phyloP scores from a whole-genome alignment of 2,329 filamentous ascomycete genomes.

The Trichophyton equinum region DNA sequence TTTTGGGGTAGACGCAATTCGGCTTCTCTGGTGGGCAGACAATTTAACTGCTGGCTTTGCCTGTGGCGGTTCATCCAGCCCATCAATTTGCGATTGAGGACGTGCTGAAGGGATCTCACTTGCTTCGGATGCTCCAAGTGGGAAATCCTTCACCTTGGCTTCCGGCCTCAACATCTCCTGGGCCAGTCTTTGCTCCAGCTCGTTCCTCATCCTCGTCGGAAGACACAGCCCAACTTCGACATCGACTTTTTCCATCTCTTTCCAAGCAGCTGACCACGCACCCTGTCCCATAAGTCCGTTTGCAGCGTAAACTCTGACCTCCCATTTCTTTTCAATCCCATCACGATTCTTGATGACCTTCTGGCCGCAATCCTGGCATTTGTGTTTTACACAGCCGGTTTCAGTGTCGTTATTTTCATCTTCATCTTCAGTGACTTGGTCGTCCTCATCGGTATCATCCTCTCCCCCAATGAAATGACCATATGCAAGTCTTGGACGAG shows the following conservation, averaged over 20 bases:
- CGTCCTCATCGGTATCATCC: conserved; percentile 14
- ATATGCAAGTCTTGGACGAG: conserved; percentile 42
- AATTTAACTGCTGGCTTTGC: not conserved
- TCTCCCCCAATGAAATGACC: conserved; percentile 43
- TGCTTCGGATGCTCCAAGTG: not conserved
- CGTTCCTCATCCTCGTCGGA: conserved; percentile 39
- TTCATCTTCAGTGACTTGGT: conserved; percentile 21
- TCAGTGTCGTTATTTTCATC: conserved; percentile 23
- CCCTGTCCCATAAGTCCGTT: conserved; percentile 88
- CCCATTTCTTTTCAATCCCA: conserved; percentile 42
- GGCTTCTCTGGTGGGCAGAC: not conserved
- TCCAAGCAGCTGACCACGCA: conserved; percentile 89
- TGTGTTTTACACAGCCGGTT: conserved; percentile 21
- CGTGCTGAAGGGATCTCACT: not conserved
- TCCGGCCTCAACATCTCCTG: conserved; percentile 25
- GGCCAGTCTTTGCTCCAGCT: conserved; percentile 34
- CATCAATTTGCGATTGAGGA: conserved; percentile 14
- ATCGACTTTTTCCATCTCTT: conserved; percentile 97
- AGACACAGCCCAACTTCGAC: conserved; percentile 72
- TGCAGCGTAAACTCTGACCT: conserved; percentile 79
- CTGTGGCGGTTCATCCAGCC: conserved; percentile 6
- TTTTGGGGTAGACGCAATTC: not conserved
- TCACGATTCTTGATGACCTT: conserved; percentile 32
- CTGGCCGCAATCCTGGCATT: conserved; percentile 41
- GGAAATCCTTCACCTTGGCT: not conserved